Evolutionary conservation across 495 filamentous ascomycete species (phyloP).

Genomic region (Penicillium arizonense): DNA sequence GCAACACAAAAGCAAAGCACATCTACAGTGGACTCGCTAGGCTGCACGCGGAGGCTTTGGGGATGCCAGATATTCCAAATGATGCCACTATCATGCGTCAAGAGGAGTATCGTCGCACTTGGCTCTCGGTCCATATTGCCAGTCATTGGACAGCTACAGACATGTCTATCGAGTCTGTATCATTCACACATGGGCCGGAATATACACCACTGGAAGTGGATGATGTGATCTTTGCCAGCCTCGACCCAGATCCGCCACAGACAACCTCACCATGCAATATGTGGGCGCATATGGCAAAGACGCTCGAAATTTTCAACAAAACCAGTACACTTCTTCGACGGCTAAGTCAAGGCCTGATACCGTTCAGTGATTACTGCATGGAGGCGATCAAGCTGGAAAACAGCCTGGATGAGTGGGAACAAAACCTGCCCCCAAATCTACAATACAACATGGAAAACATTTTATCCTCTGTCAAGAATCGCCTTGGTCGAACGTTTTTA

Average conservation of each 20-base stretch:
- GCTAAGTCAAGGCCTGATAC: conserved; percentile 15
- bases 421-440: conserved; percentile 10
- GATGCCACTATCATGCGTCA: conserved; percentile 2
- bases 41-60: conserved; percentile 19
- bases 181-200: background rate
- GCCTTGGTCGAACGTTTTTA: conserved; percentile 19
- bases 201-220: conserved; percentile 12
- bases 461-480: conserved; percentile 8
- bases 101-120: conserved; percentile 19
- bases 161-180: conserved; percentile 16
- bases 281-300: conserved; percentile 26
- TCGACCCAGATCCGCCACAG: conserved; percentile 1
- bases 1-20: conserved; percentile 16
- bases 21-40: conserved; percentile 23
- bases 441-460: conserved; percentile 14
- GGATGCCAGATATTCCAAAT: background rate
- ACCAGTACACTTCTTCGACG: conserved; percentile 13
- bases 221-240: conserved; percentile 16
- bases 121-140: conserved; percentile 20
- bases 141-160: conserved; percentile 22
- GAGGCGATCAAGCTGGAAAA: conserved; percentile 8
- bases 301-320: conserved; percentile 19
- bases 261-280: conserved; percentile 11
- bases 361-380: conserved; percentile 14
- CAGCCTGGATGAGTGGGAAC: conserved; percentile 14